These are phyloP conservation scores for Lomentospora prolificans DNA, from an alignment of 2,329 filamentous ascomycete genomes.

Conservation along the genomic window DNA sequence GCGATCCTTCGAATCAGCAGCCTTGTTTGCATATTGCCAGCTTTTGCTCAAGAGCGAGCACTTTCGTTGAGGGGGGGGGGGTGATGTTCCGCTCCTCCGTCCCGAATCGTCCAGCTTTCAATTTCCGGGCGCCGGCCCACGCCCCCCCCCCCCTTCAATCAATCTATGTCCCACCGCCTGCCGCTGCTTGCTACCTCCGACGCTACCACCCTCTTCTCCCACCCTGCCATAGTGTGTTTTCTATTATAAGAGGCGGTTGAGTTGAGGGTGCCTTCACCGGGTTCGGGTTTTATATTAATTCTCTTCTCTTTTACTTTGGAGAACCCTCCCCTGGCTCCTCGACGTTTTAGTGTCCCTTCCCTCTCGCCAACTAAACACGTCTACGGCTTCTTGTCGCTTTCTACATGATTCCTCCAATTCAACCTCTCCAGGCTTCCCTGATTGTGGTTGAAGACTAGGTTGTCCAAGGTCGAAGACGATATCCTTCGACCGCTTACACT, in stretches of 20 bases:
- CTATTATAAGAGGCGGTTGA: slow-evolving; percentile 3
- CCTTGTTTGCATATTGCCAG: neutral
- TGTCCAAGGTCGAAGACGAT: neutral
- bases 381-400: neutral
- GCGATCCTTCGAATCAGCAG: neutral
- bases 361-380: neutral
- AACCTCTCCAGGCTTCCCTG: neutral
- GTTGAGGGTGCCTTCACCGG: neutral
- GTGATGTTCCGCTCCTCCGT: neutral
- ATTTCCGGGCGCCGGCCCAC: neutral
- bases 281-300: slow-evolving; percentile 4
- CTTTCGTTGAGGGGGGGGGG: neutral
- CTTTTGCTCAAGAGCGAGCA: neutral
- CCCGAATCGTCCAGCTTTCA: neutral
- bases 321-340: neutral
- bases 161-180: neutral
- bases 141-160: neutral
- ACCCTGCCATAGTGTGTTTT: neutral
- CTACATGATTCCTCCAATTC: neutral
- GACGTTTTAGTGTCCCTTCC: neutral
- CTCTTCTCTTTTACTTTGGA: neutral
- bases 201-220: neutral
- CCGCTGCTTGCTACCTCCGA: neutral
- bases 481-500: neutral
- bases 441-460: neutral